Conservation (phyloP, 257 asterid species). For the Plantago ovata region DNA sequence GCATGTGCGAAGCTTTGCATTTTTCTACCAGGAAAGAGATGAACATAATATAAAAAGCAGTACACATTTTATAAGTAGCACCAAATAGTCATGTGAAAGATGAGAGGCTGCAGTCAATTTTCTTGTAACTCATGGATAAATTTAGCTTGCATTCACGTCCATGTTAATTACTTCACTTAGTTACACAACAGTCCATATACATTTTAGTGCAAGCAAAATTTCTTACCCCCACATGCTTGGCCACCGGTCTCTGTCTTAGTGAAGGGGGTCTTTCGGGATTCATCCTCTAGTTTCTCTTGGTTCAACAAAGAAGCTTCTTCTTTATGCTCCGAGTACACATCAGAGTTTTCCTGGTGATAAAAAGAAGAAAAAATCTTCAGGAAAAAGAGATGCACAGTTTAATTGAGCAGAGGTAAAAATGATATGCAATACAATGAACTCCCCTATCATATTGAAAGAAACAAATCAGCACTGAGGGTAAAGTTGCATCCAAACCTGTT, state of each 20-base stretch:
- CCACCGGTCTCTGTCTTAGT: conserved; percentile 37
- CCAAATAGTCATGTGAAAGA: no score
- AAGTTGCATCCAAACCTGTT: no score
- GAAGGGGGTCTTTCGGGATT: conserved; percentile 33
- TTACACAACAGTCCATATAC: conserved; percentile 9
- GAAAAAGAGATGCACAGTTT: background rate
- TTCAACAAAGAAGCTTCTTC: conserved; percentile 41
- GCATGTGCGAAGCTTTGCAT: no score
- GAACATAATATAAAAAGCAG: no score
- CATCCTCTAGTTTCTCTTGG: conserved; percentile 51
- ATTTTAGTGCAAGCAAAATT: conserved; percentile 16
- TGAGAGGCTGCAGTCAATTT: background rate
- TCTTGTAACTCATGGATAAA: background rate
- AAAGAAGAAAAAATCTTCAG: conserved; percentile 19
- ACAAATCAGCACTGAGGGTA: no score
- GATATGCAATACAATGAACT: background rate
- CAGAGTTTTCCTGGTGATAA: conserved; percentile 49
- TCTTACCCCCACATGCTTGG: conserved; percentile 51
- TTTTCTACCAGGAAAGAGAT: no score
- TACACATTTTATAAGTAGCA: no score
- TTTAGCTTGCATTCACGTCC: background rate
- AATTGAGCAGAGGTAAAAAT: no score
- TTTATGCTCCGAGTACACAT: conserved; percentile 31
- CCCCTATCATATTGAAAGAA: no score
- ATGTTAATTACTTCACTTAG: background rate